Base-by-base conservation (phyloP, 2,329 filamentous ascomycete species). In the Apiospora phragmitis region DNA sequence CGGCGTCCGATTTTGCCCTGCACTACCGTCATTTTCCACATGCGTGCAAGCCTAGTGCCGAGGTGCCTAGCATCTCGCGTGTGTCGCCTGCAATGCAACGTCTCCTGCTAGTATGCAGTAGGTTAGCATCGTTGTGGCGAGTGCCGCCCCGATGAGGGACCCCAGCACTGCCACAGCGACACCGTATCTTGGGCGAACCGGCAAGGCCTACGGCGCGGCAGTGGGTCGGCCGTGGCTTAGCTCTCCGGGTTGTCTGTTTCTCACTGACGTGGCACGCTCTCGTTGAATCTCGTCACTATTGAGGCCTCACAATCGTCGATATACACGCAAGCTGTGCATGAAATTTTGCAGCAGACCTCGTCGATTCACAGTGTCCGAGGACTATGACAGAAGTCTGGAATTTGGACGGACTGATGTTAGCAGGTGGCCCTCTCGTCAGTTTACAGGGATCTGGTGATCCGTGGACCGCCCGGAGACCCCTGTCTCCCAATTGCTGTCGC, bases 401-500 rank as follows among this genome's bases (percentile, higher is more conserved):
- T 62, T 21, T 62, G 55, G 55, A 32, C 55, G 21, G 32, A 62
- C 16, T 62, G 55, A 38, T 21, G 29, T 35, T 66, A 14, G 32
- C 62, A 26, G 35, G 21, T 42, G n/a, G 35, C n/a, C n/a, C 38
- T 67, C 65, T 67, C 65, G 26, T 45, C n/a, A 67, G 18, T 38
- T 62, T 9, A n/a, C 24, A 38, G 42, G 32, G 42, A 41, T 43
- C 65, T 29, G 41, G n/a, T n/a, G 41, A n/a, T 45, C n/a, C n/a
- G 14, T 67, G 65, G 42, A 12, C 65, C 38, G 65, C n/a, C 38
- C 42, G 12, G 7, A 42, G 65, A 35, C 67, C 43, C 71, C 74
- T 74, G 72, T 71, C 75, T 72, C 74, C 78, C 78, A 79, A 79
- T 78, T 74, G 73, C 74, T 70, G 71, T 74, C 77, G 74, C 76